Base-by-base conservation (phyloP, 345 rosid genomes). In the Lenwebbia sp. region DNA sequence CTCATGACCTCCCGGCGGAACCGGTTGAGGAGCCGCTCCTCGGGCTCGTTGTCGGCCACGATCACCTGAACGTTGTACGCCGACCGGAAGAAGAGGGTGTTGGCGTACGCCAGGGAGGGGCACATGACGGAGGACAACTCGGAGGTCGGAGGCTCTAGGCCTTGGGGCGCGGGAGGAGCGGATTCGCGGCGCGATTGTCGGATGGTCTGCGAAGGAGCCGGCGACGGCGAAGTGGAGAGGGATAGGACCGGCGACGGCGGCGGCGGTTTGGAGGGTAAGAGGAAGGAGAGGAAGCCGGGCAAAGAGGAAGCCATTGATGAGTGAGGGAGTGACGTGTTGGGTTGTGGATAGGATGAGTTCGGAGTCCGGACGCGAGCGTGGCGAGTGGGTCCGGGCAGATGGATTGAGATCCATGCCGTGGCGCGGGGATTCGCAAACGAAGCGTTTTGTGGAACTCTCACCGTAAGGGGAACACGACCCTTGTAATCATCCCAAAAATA, bases 31-130 rank as follows among this genome's bases (percentile, higher is more conserved):
- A 95, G 89, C 89, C 95, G 93, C 88, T 95, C 96, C 88, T 94
- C 95, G 5, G 94, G 92, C 88, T 97, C 98, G 75, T 93, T 90
- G 41, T 95, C 98, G 7, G 93, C 98, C 52, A 93, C 96, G 26
- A 88, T 84, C 85, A 94, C 93, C 93, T 93, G 95, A 26, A 95
- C 96, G 84, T 95, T 95, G 87, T 94, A 96, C 3, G 92, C 92
- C 15, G 98, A 90, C 22, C 87, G 89, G 88, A 92, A 96, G 94
- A 89, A 93, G 83, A 96, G 93, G 76, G 94, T 92, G 56, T 93
- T 96, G 19, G 98, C 86, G 87, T 94, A 90, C 4, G 96, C 95
- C 21, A 94, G 91, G 51, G 96, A 93, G 13, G 97, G 97, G 84
- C 94, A 93, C n/a, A 93, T 91, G 25, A 93, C 95, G 7, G 98